Percentiles rank a stretch among this genome's conserved stretches.
These are phyloP conservation scores for Exobasidium cylindrosporum DNA, from an alignment of 1,284 basidiomycete genomes.

Conservation along the genomic window DNA sequence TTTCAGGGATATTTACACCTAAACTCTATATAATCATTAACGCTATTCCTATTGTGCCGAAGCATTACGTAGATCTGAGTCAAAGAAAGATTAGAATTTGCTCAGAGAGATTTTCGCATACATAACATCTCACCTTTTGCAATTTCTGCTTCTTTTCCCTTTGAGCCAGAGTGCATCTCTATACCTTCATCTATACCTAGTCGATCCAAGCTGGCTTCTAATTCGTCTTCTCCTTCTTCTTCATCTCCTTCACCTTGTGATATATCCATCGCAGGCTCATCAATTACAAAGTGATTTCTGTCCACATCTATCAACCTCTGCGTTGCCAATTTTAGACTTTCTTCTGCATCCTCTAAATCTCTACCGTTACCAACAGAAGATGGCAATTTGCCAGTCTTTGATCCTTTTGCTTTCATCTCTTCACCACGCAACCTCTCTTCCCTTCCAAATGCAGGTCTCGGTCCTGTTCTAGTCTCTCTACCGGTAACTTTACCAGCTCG, in stretches of 20 bases:
- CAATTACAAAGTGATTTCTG: constrained; percentile 16
- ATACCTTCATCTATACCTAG: constrained; percentile 1
- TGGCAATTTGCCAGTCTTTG: constrained; percentile 2
- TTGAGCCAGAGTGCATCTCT: neutral
- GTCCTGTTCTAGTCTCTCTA: constrained; percentile 51
- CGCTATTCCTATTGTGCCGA: too few species aligned
- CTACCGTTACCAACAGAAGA: neutral
- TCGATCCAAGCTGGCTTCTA: neutral
- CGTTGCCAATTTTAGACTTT: constrained; percentile 11
- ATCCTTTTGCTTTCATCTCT: neutral
- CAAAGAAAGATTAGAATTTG: too few species aligned
- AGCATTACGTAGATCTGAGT: too few species aligned
- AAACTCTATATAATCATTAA: too few species aligned
- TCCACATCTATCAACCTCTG: constrained; percentile 12
- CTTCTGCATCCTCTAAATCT: constrained; percentile 11
- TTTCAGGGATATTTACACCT: too few species aligned
- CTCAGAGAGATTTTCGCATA: too few species aligned
- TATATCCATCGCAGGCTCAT: constrained; percentile 10
- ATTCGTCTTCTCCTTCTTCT: constrained; percentile 15
- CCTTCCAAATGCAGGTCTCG: constrained; percentile 44
- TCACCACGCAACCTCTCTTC: constrained; percentile 4
- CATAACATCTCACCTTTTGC: too few species aligned
- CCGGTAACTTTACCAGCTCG: constrained; percentile 47
- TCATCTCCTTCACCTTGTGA: constrained; percentile 9
- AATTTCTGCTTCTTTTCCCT: too few species aligned